Evolutionary conservation across 2,329 filamentous ascomycete genomes (phyloP), one percentile per base, ranked within the genome.

Genomic region (Ophiostoma angusticollis): DNA sequence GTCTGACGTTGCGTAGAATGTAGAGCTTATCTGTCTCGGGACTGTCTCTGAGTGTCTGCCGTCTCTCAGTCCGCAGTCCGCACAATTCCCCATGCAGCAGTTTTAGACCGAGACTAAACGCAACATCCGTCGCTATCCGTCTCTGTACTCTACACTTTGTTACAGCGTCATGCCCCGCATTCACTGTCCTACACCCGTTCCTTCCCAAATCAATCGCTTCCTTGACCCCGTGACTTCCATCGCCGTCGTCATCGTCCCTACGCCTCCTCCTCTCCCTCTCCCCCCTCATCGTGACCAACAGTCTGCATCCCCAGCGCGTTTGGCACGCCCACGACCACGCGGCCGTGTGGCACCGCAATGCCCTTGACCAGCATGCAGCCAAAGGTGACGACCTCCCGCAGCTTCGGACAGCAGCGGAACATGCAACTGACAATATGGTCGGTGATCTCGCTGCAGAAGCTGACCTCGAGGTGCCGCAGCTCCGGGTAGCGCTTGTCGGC

Each of bases 381-480:
- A 58, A 78, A 79, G 0, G 78, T 71, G 34, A 74, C 74, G 34
- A 79, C 55, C 49, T 71, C 67, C 46, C 64, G 65, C 42, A 80
- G 55, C 24, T 63, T 70, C 0, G 78, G 78, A 45, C 79, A 83
- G 35, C 64, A 61, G 16, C 70, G 64, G 58, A 83, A 83, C 41
- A 83, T 72, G 42, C 62, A 65, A 0, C 72, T 73, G 4, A 83
- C 61, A 1, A 82, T 61, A 37, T 72, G 68, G 47, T 82, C 79
- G 14, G 75, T 77, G 5, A 83, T 71, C 22, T 72, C 62, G 40
- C 77, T 74, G 48, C 77, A 80, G 56, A 93, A 93, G 38, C 79
- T 83, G 31, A 91, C 64, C 54, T 93, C 85, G 31, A 94, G 63
- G 41, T 80, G 72, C 44, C 65, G 63, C 24, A 96, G 65, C 9